Conservation (phyloP, 495 filamentous ascomycete genomes). For the Trypethelium eluteriae region DNA sequence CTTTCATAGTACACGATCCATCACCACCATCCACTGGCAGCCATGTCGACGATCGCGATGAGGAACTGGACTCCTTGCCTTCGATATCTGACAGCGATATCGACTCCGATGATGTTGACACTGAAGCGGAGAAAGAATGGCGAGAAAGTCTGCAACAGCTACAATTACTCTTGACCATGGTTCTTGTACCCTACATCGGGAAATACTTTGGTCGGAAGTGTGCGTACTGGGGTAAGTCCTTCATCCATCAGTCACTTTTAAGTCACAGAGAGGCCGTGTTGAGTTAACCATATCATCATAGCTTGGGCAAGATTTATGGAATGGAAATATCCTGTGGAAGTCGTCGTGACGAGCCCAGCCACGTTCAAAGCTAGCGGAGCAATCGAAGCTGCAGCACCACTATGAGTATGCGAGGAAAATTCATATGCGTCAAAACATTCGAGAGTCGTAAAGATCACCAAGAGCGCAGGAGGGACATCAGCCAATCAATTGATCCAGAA, state of each 20-base stretch:
- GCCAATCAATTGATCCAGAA: neutral
- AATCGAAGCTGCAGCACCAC: constrained; percentile 58
- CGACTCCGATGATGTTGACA: constrained; percentile 41
- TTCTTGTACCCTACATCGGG: constrained; percentile 82
- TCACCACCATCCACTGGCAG: constrained; percentile 9
- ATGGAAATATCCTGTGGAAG: constrained; percentile 67
- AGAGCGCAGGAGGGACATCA: neutral
- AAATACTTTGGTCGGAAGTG: constrained; percentile 90
- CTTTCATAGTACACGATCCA: constrained; percentile 7
- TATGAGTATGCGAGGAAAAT: constrained; percentile 40
- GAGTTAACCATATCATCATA: constrained; percentile 29
- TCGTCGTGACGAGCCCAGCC: constrained; percentile 48
- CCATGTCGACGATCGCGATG: constrained; percentile 35
- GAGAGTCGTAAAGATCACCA: neutral
- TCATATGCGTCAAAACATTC: too few species aligned
- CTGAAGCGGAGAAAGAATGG: constrained; percentile 82
- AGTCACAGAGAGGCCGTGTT: too few species aligned
- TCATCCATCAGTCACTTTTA: neutral
- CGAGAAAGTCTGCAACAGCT: constrained; percentile 85
- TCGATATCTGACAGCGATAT: constrained; percentile 58
- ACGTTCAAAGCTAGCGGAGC: constrained; percentile 62
- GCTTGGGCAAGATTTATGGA: constrained; percentile 69
- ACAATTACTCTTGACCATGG: constrained; percentile 85
- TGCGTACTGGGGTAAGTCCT: constrained; percentile 84
- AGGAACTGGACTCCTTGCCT: constrained; percentile 72